These are phyloP conservation scores for Neurospora cerealis DNA, from an alignment of 495 filamentous ascomycete genomes.

Conservation along the genomic window DNA sequence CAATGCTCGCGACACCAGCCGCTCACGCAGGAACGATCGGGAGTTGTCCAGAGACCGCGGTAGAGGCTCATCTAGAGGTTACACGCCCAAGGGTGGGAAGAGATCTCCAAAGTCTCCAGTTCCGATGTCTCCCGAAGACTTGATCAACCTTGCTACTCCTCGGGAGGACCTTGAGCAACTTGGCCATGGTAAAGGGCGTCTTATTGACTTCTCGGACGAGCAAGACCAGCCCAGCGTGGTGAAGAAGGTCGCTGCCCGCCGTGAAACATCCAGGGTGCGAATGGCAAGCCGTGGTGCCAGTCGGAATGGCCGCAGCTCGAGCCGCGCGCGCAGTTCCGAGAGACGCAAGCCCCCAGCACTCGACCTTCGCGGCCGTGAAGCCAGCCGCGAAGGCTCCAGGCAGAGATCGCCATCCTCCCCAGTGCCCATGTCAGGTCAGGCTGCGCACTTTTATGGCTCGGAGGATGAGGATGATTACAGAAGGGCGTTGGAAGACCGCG, in stretches of 20 bases:
- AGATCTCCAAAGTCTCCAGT: constrained; percentile 82
- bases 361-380: constrained; percentile 44
- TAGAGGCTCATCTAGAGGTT: constrained; percentile 52
- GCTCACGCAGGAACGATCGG: constrained; percentile 40
- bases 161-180: constrained; percentile 15
- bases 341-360: constrained; percentile 32
- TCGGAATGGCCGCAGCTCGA: constrained; percentile 16
- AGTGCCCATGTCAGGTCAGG: constrained; percentile 49
- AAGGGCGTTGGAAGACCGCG: constrained; percentile 49
- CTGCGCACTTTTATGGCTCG: constrained; percentile 28
- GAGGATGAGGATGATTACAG: constrained; percentile 54
- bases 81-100: constrained; percentile 63
- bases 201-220: constrained; percentile 16
- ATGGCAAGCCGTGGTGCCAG: constrained; percentile 38
- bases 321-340: constrained; percentile 34
- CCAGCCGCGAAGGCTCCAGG: constrained; percentile 42
- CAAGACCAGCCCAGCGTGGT: constrained; percentile 31
- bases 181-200: constrained; percentile 1
- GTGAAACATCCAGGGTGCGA: constrained; percentile 24
- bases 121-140: constrained; percentile 83
- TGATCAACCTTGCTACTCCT: constrained; percentile 46
- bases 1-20: constrained; percentile 40
- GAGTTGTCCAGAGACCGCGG: constrained; percentile 63
- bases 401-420: constrained; percentile 73
- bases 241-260: constrained; percentile 27